Evolutionary conservation across 2,329 filamentous ascomycete species (phyloP).

Genomic region (Lecanicillium sp.): DNA sequence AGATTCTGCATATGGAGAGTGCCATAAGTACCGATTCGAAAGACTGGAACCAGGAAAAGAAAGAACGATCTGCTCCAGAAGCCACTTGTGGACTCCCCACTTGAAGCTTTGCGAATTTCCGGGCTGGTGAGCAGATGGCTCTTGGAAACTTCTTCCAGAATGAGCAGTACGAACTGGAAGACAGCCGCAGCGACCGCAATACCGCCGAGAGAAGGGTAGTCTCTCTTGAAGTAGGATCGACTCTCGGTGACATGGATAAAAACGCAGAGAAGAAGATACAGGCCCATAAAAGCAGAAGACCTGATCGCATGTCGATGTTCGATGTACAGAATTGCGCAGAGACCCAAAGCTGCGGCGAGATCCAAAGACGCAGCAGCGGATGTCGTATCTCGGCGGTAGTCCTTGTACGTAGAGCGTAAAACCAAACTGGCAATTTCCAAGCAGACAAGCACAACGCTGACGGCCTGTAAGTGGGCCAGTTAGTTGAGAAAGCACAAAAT

Average conservation of each 20-base stretch:
- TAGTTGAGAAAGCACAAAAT: not conserved
- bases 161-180: not conserved
- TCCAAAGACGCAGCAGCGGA: not conserved
- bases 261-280: not conserved
- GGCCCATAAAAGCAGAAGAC: not conserved
- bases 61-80: not conserved
- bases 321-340: not conserved
- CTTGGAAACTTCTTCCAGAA: not conserved
- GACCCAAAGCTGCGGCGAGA: not conserved
- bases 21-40: not conserved
- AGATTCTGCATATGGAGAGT: not conserved
- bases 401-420: not conserved
- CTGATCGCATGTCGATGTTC: slow-evolving; percentile 1
- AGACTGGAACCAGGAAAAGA: not conserved
- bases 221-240: not conserved
- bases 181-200: not conserved
- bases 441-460: not conserved
- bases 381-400: not conserved
- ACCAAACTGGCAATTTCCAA: not conserved
- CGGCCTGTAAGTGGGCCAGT: too few relatives aligned
- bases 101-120: not conserved
- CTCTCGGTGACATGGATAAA: not conserved
- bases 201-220: not conserved
- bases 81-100: not conserved
- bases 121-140: not conserved